Evolutionary conservation across 257 asterid species (phyloP), one percentile per base, ranked within the genome.

Genomic region (Fraxinus cuspidata): DNA sequence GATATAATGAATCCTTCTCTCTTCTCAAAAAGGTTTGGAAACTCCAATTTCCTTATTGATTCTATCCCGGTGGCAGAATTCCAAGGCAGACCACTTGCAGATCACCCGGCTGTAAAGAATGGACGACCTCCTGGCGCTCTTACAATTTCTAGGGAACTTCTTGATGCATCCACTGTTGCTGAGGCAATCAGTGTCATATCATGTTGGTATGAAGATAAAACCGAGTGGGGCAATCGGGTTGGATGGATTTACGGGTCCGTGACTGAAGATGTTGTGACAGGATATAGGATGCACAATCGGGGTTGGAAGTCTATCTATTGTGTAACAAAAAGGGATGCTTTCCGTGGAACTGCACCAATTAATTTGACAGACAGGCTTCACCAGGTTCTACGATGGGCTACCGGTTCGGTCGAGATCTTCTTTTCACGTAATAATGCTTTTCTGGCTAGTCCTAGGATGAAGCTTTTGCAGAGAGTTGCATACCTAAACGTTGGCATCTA

Each of bases 181-280:
- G 97, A 93, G 81, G 97, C 97, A 16, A 90, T 93, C 21, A 92
- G 97, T 72, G 97, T 91, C 51, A 93, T 93, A 21, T 93, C 97
- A 7, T 93, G 97, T 66, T 93, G 96, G 97, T 93, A 93, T 0
- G 97, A 93, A 78, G 97, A 93, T 74, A 93, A 93, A 84, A 91
- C 97, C 0, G 97, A 93, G 80, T 93, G 97, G 97, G 97, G 97
- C 5, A 85, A 88, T 38, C 89, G 97, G 21, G 97, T 93, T 1
- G 97, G 97, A 69, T 93, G 97, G 97, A 93, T 91, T 82, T 93
- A 93, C 1, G 97, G 97, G 15, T 92, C 97, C 0, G 97, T 92
- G 28, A 92, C 97, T 0, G 97, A 92, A 80, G 97, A 92, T 37
- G 97, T 93, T 84, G 97, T 93, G 75, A 93, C 97, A 0, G 97